A percentile compares a stretch with the other conserved stretches of the same genome.
phyloP scores from a whole-genome alignment of 306 rosid genomes.

The Corylus avellana region DNA sequence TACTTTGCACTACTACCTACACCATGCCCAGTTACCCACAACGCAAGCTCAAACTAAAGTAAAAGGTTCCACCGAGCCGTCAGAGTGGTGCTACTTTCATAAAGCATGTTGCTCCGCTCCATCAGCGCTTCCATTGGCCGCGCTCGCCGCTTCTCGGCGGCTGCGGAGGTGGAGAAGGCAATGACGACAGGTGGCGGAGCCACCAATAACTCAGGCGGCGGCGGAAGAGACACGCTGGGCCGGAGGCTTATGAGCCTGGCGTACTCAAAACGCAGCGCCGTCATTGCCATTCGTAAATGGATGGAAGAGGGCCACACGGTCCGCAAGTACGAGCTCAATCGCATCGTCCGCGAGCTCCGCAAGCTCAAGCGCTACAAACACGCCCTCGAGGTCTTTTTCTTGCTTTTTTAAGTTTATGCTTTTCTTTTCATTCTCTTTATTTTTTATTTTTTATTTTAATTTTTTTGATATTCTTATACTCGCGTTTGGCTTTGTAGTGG shows the following conservation, averaged over 20 bases:
- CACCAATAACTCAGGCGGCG: slow-evolving; percentile 25
- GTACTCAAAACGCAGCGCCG: slow-evolving; percentile 82
- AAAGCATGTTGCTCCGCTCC: slow-evolving; percentile 46
- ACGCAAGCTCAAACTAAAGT: too few relatives aligned
- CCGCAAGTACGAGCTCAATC: slow-evolving; percentile 87
- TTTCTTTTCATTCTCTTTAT: not conserved
- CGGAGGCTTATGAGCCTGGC: slow-evolving; percentile 73
- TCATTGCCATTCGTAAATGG: slow-evolving; percentile 72
- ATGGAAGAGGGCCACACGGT: slow-evolving; percentile 70
- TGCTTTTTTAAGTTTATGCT: not conserved
- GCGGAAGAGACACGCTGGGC: slow-evolving; percentile 63
- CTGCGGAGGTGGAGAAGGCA: slow-evolving; percentile 25
- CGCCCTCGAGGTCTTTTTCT: slow-evolving; percentile 78
- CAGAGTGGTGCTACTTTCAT: not conserved
- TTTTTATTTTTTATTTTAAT: not conserved
- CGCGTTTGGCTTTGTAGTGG: not conserved
- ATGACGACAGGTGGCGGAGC: slow-evolving; percentile 7
- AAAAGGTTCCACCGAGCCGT: too few relatives aligned
- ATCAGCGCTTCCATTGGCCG: slow-evolving; percentile 39
- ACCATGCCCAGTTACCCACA: too few relatives aligned
- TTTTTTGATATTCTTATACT: not conserved
- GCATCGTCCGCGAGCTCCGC: slow-evolving; percentile 86
- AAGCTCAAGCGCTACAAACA: slow-evolving; percentile 77
- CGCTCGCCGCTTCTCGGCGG: slow-evolving; percentile 53
- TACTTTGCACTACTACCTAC: too few relatives aligned